Conservation (phyloP, 495 filamentous ascomycete species). For the Neurospora intermedia region DNA sequence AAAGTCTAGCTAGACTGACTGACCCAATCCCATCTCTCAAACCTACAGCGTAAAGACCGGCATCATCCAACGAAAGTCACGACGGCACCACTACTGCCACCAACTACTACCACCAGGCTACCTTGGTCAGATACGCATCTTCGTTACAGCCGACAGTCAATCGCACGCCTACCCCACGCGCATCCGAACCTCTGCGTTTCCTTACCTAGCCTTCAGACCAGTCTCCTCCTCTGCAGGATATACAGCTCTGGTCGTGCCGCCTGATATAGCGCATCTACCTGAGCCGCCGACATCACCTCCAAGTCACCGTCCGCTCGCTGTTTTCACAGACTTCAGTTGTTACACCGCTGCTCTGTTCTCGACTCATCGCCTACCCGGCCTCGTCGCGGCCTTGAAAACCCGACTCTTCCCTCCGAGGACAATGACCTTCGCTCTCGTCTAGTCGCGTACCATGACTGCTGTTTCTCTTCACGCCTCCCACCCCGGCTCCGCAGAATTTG, state of each 20-base stretch:
- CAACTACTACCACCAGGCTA: neutral
- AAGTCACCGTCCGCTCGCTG: neutral
- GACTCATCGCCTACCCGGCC: neutral
- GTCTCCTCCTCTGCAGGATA: neutral
- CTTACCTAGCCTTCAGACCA: neutral
- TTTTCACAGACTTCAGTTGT: neutral
- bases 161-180: neutral
- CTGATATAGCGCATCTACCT: neutral
- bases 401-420: neutral
- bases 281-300: neutral
- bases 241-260: neutral
- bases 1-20: neutral
- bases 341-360: neutral
- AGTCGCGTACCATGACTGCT: conserved; percentile 21
- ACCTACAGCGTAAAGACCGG: neutral
- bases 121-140: neutral
- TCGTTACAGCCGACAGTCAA: neutral
- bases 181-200: neutral
- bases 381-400: neutral
- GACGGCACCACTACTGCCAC: neutral
- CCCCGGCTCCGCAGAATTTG: conserved; percentile 8
- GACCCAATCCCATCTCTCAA: neutral
- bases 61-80: neutral
- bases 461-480: conserved; percentile 12
- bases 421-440: conserved; percentile 9